Evolutionary conservation across 257 asterid genomes (phyloP), one percentile per base, ranked within the genome.

Genomic region (Primulina eburnea): DNA sequence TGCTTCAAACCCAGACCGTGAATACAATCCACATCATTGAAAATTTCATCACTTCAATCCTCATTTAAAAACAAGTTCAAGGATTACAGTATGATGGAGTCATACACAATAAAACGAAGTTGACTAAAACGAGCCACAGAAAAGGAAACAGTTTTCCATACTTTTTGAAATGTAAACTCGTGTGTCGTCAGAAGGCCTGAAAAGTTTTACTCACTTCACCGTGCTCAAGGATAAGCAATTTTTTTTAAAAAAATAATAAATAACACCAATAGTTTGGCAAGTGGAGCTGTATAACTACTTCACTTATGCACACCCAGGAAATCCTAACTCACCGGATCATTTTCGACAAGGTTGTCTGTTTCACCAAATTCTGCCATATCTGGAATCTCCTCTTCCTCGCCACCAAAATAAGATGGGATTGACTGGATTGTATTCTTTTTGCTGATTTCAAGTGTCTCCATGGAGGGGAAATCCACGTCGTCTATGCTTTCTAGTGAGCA

Each of bases 321-420:
- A 57, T 61, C 7, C 43, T 28, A 76, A 75, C 94, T 85, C 85
- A 90, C 97, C 14, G 97, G 96, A 76, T 94, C 98, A 33, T 88
- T 75, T 79, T 89, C 97, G 68, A 85, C 79, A 63, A 91, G 86
- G 78, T 89, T 88, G 77, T 91, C 99, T 43, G 88, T 58, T 58
- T 88, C 97, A 40, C 89, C 98, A 76, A 86, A 86, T 73, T 86
- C 99, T 65, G 77, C 91, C 88, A 91, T 86, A 73, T 91, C 99
- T 30, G 98, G 99, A 77, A 94, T 91, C 20, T 91, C 93, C 80
- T 87, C 99, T 72, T 88, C 99, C 75, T 85, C 96, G 50, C 88
- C 96, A 64, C 97, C 97, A 80, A 91, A 88, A 76, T 91, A 85
- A 38, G 97, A 81, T 10, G 99, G 73, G 43, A 91, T 85, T 58